Percentiles rank a stretch among this genome's conserved stretches.
Conservation (phyloP, 1,139 yeast genomes). For the Yamadazyma oceani region DNA sequence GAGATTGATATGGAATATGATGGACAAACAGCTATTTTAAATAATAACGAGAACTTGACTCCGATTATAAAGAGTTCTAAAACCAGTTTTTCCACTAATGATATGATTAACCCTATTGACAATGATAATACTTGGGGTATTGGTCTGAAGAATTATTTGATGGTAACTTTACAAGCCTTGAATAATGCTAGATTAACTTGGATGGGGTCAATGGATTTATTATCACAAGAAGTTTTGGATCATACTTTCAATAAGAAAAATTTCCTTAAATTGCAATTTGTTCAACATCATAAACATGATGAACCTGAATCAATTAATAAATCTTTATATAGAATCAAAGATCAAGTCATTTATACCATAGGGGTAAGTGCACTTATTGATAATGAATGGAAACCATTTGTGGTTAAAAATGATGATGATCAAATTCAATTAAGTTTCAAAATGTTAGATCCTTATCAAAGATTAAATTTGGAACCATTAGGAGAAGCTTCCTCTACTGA, state of each 20-base stretch:
- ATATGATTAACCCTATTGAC: conserved; percentile 32
- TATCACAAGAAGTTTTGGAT: conserved; percentile 52
- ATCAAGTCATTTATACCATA: conserved; percentile 62
- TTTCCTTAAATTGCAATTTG: conserved; percentile 57
- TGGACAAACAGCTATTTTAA: conserved; percentile 44
- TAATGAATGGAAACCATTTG: conserved; percentile 70
- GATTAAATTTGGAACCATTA: conserved; percentile 56
- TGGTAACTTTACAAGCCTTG: conserved; percentile 81
- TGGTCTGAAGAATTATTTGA: conserved; percentile 76
- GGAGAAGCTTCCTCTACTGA: conserved; percentile 44
- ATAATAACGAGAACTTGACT: conserved; percentile 57
- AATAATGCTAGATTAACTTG: conserved; percentile 79
- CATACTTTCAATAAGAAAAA: conserved; percentile 80
- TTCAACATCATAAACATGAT: conserved; percentile 52
- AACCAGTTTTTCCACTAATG: conserved; percentile 60
- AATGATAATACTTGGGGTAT: conserved; percentile 69
- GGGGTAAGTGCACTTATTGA: conserved; percentile 65
- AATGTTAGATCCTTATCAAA: conserved; percentile 94
- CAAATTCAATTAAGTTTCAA: conserved; percentile 80
- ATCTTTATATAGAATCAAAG: conserved; percentile 68
- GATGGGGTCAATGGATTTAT: conserved; percentile 67
- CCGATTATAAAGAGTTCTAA: conserved; percentile 72
- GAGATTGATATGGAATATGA: conserved; percentile 24
- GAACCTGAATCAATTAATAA: conserved; percentile 40
- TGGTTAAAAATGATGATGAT: conserved; percentile 39